Evolutionary conservation across 2,329 filamentous ascomycete species (phyloP), one percentile per base, ranked within the genome.

Genomic region (Intubia oerlemansii): DNA sequence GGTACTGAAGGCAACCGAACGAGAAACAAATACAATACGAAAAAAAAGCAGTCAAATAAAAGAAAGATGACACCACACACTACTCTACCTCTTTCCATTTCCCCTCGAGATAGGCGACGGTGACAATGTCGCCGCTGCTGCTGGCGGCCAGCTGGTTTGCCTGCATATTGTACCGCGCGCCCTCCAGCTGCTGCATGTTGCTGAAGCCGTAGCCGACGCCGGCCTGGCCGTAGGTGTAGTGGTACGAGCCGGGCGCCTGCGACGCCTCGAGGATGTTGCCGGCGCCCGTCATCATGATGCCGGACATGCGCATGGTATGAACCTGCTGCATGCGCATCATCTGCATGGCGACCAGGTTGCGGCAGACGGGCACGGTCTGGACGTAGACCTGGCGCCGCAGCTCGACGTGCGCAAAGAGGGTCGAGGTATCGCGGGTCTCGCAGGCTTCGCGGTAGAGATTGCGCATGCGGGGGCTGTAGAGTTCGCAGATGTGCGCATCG

Each of bases 401-500:
- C 10, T 34, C 38, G 2, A 46, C 41, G 4, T 36, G 34, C 2
- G 32, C 27, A 0, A 51, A 34, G 17, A 55, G 36, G 1, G 35
- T 28, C 5, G 43, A 34, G 1, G 43, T 38, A 19, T 42, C 36
- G 1, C 28, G 35, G 4, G 38, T 30, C 5, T 24, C 22, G 25
- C 48, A 48, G 3, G 48, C 47, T 3, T 30, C 32, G 0, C 3
- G 3, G 19, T 30, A 53, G 36, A 48, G 41, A 1, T 27, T 37
- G n/a, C 51, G 49, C 48, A 53, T 52, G 5, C 50, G 44, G 1
- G 44, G 44, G 3, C 48, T 50, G 44, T 48, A 52, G 5, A 52
- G 39, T 19, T 47, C 45, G 27, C 51, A 53, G 22, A 49, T 47
- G 5, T 43, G 35, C 2, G 37, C 24, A 0, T 39, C 37, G 10